phyloP scores from a whole-genome alignment of 139 green algal genomes.

The Haematococcus sp. region DNA sequence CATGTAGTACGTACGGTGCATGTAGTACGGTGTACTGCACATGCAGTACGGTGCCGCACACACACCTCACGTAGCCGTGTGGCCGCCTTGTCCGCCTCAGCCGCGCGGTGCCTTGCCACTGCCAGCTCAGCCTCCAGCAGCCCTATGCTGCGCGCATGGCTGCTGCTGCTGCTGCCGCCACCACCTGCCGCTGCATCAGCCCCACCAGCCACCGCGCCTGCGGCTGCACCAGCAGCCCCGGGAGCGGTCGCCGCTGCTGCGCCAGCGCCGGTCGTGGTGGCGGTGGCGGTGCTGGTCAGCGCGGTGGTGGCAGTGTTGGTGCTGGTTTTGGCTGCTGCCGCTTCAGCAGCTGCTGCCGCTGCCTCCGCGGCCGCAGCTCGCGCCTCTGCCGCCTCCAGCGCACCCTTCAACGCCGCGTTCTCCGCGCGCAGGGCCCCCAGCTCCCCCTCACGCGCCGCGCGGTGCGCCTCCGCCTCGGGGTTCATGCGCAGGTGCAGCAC shows the following conservation, averaged over 20 bases:
- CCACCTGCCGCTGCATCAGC: background rate
- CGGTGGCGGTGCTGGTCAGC: too few species aligned
- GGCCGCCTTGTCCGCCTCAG: slow-evolving; percentile 40
- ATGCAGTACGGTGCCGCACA: too few species aligned
- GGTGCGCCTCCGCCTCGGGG: slow-evolving; percentile 47
- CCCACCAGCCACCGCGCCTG: background rate
- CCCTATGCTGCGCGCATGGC: background rate
- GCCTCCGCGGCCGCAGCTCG: background rate
- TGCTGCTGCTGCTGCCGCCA: background rate
- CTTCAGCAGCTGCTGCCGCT: background rate
- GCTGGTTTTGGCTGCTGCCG: background rate
- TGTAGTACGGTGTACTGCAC: too few species aligned
- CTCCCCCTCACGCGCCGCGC: slow-evolving; percentile 7
- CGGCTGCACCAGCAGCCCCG: background rate
- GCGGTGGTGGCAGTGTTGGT: background rate
- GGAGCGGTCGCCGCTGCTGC: background rate
- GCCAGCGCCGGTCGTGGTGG: background rate
- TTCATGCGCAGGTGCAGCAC: slow-evolving; percentile 81
- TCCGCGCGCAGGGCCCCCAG: slow-evolving; percentile 38
- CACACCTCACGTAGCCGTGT: slow-evolving; percentile 62
- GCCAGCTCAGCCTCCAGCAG: slow-evolving; percentile 38
- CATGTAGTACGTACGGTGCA: too few species aligned
- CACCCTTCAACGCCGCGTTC: slow-evolving; percentile 26
- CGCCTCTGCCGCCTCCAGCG: slow-evolving; percentile 16
- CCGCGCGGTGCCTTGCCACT: slow-evolving; percentile 36